These are phyloP conservation scores for Xerocomus potaroensis DNA, from an alignment of 768 basidiomycete species.

Conservation along the genomic window DNA sequence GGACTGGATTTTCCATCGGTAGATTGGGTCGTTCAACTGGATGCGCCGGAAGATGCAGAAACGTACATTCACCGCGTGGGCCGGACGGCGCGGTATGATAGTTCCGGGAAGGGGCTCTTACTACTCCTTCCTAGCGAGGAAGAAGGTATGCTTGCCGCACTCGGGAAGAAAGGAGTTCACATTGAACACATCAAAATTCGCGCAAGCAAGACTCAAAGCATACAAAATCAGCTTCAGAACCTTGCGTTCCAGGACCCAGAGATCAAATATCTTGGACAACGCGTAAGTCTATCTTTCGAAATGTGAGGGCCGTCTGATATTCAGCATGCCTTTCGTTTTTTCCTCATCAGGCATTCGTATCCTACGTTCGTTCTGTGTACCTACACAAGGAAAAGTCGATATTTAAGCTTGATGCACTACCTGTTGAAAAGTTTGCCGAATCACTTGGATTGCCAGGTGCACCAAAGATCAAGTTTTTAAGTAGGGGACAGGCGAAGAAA, in stretches of 20 bases:
- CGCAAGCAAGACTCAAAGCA: slow-evolving; percentile 77
- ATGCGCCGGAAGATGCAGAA: slow-evolving; percentile 95
- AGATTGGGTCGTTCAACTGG: slow-evolving; percentile 95
- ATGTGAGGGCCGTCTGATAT: too few relatives aligned
- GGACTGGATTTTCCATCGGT: slow-evolving; percentile 95
- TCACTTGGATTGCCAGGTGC: slow-evolving; percentile 91
- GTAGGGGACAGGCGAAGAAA: slow-evolving; percentile 60
- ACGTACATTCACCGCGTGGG: slow-evolving; percentile 98
- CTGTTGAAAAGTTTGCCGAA: slow-evolving; percentile 79
- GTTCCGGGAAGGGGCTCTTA: slow-evolving; percentile 79
- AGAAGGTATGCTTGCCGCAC: slow-evolving; percentile 74
- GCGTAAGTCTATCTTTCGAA: slow-evolving; percentile 48
- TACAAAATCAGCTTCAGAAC: slow-evolving; percentile 86
- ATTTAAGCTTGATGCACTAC: slow-evolving; percentile 82
- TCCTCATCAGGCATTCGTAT: slow-evolving; percentile 96
- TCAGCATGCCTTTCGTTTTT: too few relatives aligned
- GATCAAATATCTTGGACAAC: slow-evolving; percentile 93
- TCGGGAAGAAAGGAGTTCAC: slow-evolving; percentile 68
- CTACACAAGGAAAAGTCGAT: slow-evolving; percentile 92
- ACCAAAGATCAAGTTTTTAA: slow-evolving; percentile 90
- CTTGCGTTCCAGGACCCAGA: slow-evolving; percentile 94
- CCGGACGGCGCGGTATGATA: slow-evolving; percentile 90
- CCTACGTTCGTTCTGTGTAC: slow-evolving; percentile 89
- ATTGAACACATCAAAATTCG: slow-evolving; percentile 83
- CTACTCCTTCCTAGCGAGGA: slow-evolving; percentile 89